These are phyloP conservation scores for Stagonosporopsis cucurbitacearum DNA, from an alignment of 2,329 filamentous ascomycete genomes.

Conservation along the genomic window DNA sequence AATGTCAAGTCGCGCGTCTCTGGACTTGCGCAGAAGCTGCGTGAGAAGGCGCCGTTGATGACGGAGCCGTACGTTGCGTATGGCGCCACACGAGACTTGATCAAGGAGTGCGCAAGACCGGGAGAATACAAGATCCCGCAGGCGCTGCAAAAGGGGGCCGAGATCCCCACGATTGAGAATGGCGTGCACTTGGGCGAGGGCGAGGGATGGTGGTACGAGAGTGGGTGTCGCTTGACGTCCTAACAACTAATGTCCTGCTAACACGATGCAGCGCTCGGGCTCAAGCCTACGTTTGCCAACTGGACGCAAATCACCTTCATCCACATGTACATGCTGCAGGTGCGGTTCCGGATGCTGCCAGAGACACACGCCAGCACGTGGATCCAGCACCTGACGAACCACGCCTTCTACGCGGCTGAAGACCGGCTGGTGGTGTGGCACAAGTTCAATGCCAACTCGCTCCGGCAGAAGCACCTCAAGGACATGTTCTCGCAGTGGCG, in stretches of 20 bases:
- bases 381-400: constrained; percentile 90
- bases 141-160: constrained; percentile 67
- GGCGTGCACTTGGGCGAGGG: constrained; percentile 84
- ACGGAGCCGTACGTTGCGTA: constrained; percentile 78
- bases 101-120: constrained; percentile 74
- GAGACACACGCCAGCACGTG: constrained; percentile 72
- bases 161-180: constrained; percentile 73
- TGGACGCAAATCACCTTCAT: constrained; percentile 97
- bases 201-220: constrained; percentile 79
- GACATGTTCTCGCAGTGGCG: constrained; percentile 95
- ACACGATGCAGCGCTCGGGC: constrained; percentile 68
- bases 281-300: constrained; percentile 87
- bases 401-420: constrained; percentile 92
- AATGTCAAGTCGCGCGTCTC: constrained; percentile 23
- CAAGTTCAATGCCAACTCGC: constrained; percentile 63
- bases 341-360: constrained; percentile 80
- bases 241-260: constrained; percentile 15
- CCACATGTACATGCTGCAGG: constrained; percentile 90
- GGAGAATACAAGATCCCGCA: constrained; percentile 80
- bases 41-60: constrained; percentile 42
- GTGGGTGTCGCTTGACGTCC: constrained; percentile 58
- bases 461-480: constrained; percentile 72
- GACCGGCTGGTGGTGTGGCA: constrained; percentile 83
- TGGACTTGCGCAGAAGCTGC: constrained; percentile 39
- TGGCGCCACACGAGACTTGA: constrained; percentile 77